Base-by-base conservation (phyloP, 208 protist genomes). In the Blastocrithidia nonstop region DNA sequence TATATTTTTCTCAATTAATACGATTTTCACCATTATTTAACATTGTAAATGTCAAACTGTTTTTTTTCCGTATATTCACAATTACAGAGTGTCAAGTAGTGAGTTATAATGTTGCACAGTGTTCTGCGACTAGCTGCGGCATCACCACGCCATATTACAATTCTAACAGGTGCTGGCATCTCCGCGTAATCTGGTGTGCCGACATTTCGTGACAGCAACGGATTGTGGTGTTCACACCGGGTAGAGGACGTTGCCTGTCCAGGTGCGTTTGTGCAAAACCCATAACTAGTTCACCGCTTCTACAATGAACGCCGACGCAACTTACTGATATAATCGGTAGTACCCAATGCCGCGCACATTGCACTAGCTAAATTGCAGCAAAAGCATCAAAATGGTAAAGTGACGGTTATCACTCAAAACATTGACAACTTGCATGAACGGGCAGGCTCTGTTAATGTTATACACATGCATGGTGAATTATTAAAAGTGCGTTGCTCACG, bases 391-490 rank as follows among this genome's bases (percentile, higher is more conserved):
- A 8, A 13, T n/a, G 53, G 56, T 2, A 44, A 44, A 7, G 71
- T 89, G 2, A 40, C 53, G 2, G 9, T 89, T 6, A 52, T 89
- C 4, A 85, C 80, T 8, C 80, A 89, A 40, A 89, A 85, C 47
- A 54, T 85, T 33, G 80, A 89, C 57, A 57, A 85, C 39, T 53
- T 85, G 17, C 80, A 89, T 38, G 74, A 84, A 50, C 61, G 72
- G 1, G 80, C 71, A 3, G 71, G 80, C 2, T 74, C 71, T 2
- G 54, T 27, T 2, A 29, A 47, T 7, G 75, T 89, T 6, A 15
- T 89, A 25, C 80, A 89, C 54, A 89, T 89, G 74, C 74, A 85
- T 27, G 80, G 74, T n/a, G 71, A 82, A 45, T 60, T 89, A 8
- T 47, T 82, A 11, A 82, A 89, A 50, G 62, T 63, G 29, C 67